Percentiles rank a stretch among this genome's conserved stretches.
Evolutionary conservation across 306 rosid species (phyloP).

Genomic region (apple (Malus domestica)): ASM211411v1 NC_041798.1:31056001-31056500

Average conservation of each 20-base stretch:
- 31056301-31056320: slow-evolving; percentile 82
- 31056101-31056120: neutral
- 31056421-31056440: slow-evolving; percentile 95
- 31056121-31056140: neutral
- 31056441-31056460: slow-evolving; percentile 36
- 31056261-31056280: slow-evolving; percentile 87
- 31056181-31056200: slow-evolving; percentile 72
- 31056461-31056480: neutral
- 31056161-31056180: slow-evolving; percentile 2
- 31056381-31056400: slow-evolving; percentile 91
- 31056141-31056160: neutral
- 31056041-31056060: slow-evolving; percentile 86
- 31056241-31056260: slow-evolving; percentile 90
- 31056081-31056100: slow-evolving; percentile 35
- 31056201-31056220: slow-evolving; percentile 77
- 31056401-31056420: slow-evolving; percentile 82
- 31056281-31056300: slow-evolving; percentile 98
- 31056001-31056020: slow-evolving; percentile 97
- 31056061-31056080: slow-evolving; percentile 71
- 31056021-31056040: slow-evolving; percentile 89
- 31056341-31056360: slow-evolving; percentile 97
- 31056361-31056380: slow-evolving; percentile 94
- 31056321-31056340: slow-evolving; percentile 87
- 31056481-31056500: neutral
- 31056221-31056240: slow-evolving; percentile 63